phyloP scores from a whole-genome alignment of 2,329 filamentous ascomycete genomes.

The Trichoderma atrobrunneum region DNA sequence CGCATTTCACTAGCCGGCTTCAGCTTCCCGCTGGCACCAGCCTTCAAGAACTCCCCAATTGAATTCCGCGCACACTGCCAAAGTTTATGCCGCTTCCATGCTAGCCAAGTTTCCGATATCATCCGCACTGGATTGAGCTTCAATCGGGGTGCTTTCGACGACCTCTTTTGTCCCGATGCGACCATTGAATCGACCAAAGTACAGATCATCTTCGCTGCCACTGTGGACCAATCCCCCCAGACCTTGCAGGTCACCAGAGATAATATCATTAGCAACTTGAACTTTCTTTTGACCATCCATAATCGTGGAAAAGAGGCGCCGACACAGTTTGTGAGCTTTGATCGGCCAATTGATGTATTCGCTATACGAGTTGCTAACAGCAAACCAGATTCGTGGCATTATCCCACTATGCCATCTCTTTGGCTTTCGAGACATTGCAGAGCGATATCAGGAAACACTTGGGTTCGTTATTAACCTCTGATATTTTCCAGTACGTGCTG shows the following conservation, averaged over 20 bases:
- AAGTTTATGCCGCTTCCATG: constrained; percentile 25
- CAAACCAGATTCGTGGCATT: constrained; percentile 20
- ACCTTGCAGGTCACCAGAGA: constrained; percentile 22
- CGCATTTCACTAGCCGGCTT: constrained; percentile 27
- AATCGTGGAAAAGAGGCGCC: constrained; percentile 21
- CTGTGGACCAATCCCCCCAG: constrained; percentile 23
- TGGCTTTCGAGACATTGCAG: constrained; percentile 25
- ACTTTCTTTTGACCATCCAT: constrained; percentile 22
- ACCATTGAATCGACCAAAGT: constrained; percentile 29
- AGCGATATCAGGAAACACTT: constrained; percentile 21
- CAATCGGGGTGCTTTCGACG: constrained; percentile 24
- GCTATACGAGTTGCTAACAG: not conserved
- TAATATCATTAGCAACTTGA: constrained; percentile 25
- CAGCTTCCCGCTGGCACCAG: constrained; percentile 27
- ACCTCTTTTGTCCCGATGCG: constrained; percentile 25
- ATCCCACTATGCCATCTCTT: constrained; percentile 25
- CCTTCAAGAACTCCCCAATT: constrained; percentile 24
- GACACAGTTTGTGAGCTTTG: constrained; percentile 20
- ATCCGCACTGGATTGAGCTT: constrained; percentile 22
- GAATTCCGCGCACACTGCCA: constrained; percentile 25
- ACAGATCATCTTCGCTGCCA: constrained; percentile 28
- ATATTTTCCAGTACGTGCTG: not conserved
- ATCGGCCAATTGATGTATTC: not conserved
- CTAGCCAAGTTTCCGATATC: constrained; percentile 25
- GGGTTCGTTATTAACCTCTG: constrained; percentile 2